Base-by-base conservation (phyloP, 2,329 filamentous ascomycete genomes). In the Diaporthe helianthi region DNA sequence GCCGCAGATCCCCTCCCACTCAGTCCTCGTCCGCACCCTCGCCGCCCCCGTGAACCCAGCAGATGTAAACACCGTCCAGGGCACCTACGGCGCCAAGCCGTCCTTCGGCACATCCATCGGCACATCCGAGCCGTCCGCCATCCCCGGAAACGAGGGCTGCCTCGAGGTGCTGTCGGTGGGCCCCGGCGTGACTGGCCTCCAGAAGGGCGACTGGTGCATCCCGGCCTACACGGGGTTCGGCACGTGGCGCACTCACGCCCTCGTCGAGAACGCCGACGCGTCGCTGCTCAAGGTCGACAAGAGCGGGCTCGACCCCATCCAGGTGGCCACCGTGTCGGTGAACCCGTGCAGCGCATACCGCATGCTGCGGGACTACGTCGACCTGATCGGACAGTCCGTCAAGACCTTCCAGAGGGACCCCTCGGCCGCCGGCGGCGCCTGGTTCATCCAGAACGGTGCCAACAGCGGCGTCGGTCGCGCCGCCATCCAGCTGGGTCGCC, bases 51-150 rank as follows among this genome's bases (percentile, higher is more conserved):
- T 99, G 80, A 99, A 99, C 83, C 96, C 96, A 29, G 94, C 96
- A 76, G 96, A 99, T 82, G 93, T 99, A 80, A 99, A 99, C 84
- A 95, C 95, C 76, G 93, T 99, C 76, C 96, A 99, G 84, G 96
- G 96, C 73, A 94, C 95, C 4, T 99, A 99, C 83, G 95, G 95
- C 71, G 90, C 90, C 54, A 93, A 93, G 78, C 94, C 94, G 0
- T 83, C 87, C 53, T 94, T 97, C 80, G 90, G 89, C 22, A 90
- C 89, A 7, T 81, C 88, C 1, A 88, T 99, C 67, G 92, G 94
- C 68, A 98, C 94, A 0, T 74, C 89, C 1, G 84, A 89, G 29
- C 93, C 94, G 2, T 88, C 92, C 9, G 93, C 93, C 1, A 88
- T 96, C 1, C 92, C 89, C 1, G 94, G 94, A 31, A 98, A 98